Percentiles rank a stretch among this genome's conserved stretches.
phyloP scores from a whole-genome alignment of 345 rosid species.

The Salix viminalis region DNA sequence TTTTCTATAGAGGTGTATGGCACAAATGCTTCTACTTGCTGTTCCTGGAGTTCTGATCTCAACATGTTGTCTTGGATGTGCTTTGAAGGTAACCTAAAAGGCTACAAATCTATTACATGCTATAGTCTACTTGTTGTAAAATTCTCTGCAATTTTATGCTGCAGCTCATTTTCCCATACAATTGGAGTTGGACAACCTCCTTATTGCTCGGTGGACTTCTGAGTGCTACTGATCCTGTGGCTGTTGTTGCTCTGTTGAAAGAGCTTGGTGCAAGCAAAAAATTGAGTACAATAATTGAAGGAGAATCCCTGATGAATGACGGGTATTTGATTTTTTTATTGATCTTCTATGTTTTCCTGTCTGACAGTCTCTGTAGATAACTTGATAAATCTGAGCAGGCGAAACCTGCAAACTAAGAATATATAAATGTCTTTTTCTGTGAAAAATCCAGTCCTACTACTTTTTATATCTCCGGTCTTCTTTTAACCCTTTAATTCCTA shows the following conservation, averaged over 20 bases:
- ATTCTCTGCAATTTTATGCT: slow-evolving; percentile 9
- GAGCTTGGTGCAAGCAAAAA: slow-evolving; percentile 99
- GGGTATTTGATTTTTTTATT: slow-evolving; percentile 46
- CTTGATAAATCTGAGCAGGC: neutral
- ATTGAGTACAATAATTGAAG: slow-evolving; percentile 87
- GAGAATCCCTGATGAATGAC: slow-evolving; percentile 97
- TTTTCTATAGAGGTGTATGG: slow-evolving; percentile 63
- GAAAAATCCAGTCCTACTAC: neutral
- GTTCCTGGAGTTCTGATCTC: slow-evolving; percentile 94
- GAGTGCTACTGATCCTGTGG: slow-evolving; percentile 98
- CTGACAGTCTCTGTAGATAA: neutral
- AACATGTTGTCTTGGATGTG: slow-evolving; percentile 67
- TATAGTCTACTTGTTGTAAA: neutral
- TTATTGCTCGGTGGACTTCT: slow-evolving; percentile 93
- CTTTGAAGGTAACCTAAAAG: slow-evolving; percentile 55
- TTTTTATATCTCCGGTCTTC: neutral
- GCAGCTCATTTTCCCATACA: slow-evolving; percentile 82
- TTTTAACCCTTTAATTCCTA: slow-evolving; percentile 13
- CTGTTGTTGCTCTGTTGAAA: slow-evolving; percentile 89
- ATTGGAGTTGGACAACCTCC: slow-evolving; percentile 90
- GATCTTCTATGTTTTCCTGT: slow-evolving; percentile 2
- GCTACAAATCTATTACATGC: neutral
- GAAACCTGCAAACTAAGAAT: neutral
- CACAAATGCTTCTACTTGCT: slow-evolving; percentile 90
- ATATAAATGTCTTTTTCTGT: neutral